phyloP scores from a whole-genome alignment of 2,329 filamentous ascomycete species.

The Colletotrichum acutatum region DNA sequence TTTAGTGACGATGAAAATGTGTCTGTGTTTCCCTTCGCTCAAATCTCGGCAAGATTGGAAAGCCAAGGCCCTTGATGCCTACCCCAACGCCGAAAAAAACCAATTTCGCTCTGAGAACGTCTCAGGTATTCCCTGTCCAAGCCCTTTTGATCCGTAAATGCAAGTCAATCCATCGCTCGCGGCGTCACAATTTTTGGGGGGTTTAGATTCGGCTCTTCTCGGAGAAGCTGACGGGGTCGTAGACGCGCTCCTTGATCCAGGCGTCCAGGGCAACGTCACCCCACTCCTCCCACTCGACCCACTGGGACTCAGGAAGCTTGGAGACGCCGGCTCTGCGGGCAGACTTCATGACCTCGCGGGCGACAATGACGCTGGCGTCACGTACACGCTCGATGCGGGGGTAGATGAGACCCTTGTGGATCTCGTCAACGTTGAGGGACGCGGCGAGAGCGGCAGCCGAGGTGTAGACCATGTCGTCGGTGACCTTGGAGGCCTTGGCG shows the following conservation, averaged over 20 bases:
- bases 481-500: slow-evolving; percentile 86
- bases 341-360: slow-evolving; percentile 92
- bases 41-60: slow-evolving; percentile 22
- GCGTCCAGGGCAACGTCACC: slow-evolving; percentile 70
- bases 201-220: slow-evolving; percentile 41
- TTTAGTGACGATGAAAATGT: slow-evolving; percentile 20
- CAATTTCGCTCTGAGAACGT: slow-evolving; percentile 27
- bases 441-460: slow-evolving; percentile 85
- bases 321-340: slow-evolving; percentile 86
- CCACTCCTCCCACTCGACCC: slow-evolving; percentile 80
- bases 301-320: slow-evolving; percentile 72
- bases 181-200: not conserved
- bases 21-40: slow-evolving; percentile 25
- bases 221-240: slow-evolving; percentile 64
- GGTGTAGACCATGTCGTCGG: slow-evolving; percentile 96
- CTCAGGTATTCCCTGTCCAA: slow-evolving; percentile 27
- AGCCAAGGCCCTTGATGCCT: slow-evolving; percentile 29
- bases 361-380: slow-evolving; percentile 87
- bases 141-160: slow-evolving; percentile 26
- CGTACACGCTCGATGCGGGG: slow-evolving; percentile 91
- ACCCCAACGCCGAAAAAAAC: slow-evolving; percentile 31
- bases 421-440: slow-evolving; percentile 83
- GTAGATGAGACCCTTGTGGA: slow-evolving; percentile 87
- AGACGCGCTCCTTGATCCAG: slow-evolving; percentile 70
- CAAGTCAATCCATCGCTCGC: slow-evolving; percentile 28